Base-by-base conservation (phyloP, 352 stramenopile genomes). In the Phytophthora tentaculata region DNA sequence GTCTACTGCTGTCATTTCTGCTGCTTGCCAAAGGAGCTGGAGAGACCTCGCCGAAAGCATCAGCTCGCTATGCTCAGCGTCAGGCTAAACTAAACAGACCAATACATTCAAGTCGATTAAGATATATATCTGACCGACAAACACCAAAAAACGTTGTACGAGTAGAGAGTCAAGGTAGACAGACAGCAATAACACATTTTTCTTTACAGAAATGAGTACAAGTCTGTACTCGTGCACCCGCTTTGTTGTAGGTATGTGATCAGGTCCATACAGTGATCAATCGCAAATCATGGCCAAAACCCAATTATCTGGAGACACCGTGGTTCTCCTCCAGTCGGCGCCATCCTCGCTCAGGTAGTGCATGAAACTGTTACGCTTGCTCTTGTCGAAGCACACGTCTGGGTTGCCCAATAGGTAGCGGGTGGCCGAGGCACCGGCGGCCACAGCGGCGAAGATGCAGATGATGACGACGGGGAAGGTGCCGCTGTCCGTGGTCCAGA, bases 261-360 rank as follows among this genome's bases (percentile, higher is more conserved):
- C 26, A 32, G 26, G 26, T 8, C 26, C 26, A 32, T 8, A 32
- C 26, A 8, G 26, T 32, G 26, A 3, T 32, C 26, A 32, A 32
- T 26, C 16, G 19, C 23, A 23, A 14, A 20, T 57, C 23, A 23
- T 14, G 17, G 26, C 10, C 47, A 13, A 10, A 22, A 23, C n/a
- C 24, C n/a, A 17, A 2, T 43, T 43, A 55, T 55, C 49, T 55
- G 49, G 49, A n/a, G 24, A 86, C 64, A 24, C 17, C 47, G 65
- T 79, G 66, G 73, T 86, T 89, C 73, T 84, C 77, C n/a, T 81
- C 63, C 82, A 90, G 32, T 75, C 70, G 4, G 56, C 53, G 28
- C 75, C 75, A n/a, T 70, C 57, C 5, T 79, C 52, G 39, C 56
- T 62, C 50, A 55, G 61, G 70, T 80, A 74, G 58, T 77, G 66